These are phyloP conservation scores for Pyricularia grisea DNA, from an alignment of 2,329 filamentous ascomycete genomes.

Conservation along the genomic window DNA sequence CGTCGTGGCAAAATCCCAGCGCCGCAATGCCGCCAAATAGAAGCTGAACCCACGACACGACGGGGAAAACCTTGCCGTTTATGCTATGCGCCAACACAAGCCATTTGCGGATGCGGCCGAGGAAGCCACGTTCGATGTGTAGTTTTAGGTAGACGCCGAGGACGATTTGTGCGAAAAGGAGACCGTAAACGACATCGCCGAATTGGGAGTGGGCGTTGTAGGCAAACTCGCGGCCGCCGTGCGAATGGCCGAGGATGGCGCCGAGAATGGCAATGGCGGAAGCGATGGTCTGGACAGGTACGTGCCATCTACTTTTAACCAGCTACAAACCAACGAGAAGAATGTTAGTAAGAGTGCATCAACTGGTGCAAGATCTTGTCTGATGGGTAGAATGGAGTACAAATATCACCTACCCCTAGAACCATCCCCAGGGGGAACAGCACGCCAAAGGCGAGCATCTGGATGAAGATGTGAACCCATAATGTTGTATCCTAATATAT, in stretches of 20 bases:
- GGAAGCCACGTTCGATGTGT: slow-evolving; percentile 76
- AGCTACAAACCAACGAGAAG: slow-evolving; percentile 44
- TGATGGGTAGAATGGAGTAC: background rate
- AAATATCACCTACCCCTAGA: background rate
- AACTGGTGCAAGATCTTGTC: background rate
- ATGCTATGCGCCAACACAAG: slow-evolving; percentile 69
- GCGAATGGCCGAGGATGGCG: slow-evolving; percentile 85
- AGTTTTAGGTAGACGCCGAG: slow-evolving; percentile 82
- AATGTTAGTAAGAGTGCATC: background rate
- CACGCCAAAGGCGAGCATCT: slow-evolving; percentile 80
- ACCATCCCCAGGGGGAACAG: slow-evolving; percentile 87
- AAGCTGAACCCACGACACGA: slow-evolving; percentile 88
- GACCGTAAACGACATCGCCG: slow-evolving; percentile 69
- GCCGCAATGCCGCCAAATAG: slow-evolving; percentile 89
- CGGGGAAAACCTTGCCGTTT: slow-evolving; percentile 77
- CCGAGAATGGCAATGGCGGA: slow-evolving; percentile 69
- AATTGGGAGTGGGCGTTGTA: slow-evolving; percentile 75
- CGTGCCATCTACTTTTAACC: slow-evolving; percentile 85
- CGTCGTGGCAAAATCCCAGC: slow-evolving; percentile 84
- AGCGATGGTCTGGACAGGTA: slow-evolving; percentile 72
- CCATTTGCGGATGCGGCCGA: slow-evolving; percentile 65
- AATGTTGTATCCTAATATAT: slow-evolving; percentile 60
- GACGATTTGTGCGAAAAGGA: slow-evolving; percentile 65
- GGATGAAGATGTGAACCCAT: slow-evolving; percentile 90
- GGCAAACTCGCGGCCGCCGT: slow-evolving; percentile 80